Base-by-base conservation (phyloP, 2,329 filamentous ascomycete species). In the Aspergillus novoparasiticus region DNA sequence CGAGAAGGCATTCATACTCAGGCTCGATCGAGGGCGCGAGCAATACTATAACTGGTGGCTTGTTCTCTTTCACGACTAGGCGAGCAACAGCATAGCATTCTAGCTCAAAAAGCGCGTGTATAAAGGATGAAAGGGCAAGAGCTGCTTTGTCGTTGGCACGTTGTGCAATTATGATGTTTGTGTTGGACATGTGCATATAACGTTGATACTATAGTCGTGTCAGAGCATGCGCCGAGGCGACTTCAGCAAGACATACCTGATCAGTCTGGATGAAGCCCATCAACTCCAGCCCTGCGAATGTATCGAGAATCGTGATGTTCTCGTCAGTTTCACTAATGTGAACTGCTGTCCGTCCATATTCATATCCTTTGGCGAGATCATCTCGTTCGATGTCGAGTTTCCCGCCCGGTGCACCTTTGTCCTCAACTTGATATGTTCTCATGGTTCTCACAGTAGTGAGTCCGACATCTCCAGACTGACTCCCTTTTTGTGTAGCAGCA, bases 341-440 rank as follows among this genome's bases (percentile, higher is more conserved):
- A 1, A 99, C 94, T 2, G 92, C 93, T 0, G 94, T 97, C 61
- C 93, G 87, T 53, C 95, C 95, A 75, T 99, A 99, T 72, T 93
- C 89, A 72, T 94, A 99, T 0, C 95, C 95, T 75, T 93, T 96
- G n/a, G 92, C 92, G 43, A 99, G 84, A 19, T 92, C 87, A 16
- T 96, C 93, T 62, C 88, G 88, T 32, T 91, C 87, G 30, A 99
- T 89, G 59, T 97, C 92, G 59, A 85, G 85, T 79, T 94, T 96
- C 14, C 91, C 91, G 19, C 92, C 93, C 0, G 90, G 88, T 0
- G 88, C 89, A 45, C 86, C 82, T 6, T 90, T 85, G 65, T 97
- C 92, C 43, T 89, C 86, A 63, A 98, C 86, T 71, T 90, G 90
- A 78, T 98, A 99, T 1, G 87, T 87, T 48, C 92, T 87, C n/a